Evolutionary conservation across 768 basidiomycete genomes (phyloP), one percentile per base, ranked within the genome.

Genomic region (Mrakia hoshinonis): DNA sequence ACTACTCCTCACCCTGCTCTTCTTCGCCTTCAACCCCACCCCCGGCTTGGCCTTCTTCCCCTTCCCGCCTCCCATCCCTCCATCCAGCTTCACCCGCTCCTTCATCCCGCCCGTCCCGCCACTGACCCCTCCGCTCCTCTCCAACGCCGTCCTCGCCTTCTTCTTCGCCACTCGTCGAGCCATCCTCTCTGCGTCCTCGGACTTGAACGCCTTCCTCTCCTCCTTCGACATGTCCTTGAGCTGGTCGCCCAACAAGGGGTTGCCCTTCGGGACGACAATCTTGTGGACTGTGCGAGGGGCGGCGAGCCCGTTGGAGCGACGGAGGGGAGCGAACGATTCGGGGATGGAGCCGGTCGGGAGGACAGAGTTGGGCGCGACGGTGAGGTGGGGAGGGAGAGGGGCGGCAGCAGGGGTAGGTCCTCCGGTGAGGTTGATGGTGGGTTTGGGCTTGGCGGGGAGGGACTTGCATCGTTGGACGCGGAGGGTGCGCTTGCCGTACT

Each of bases 381-480:
- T 29, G 12, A 65, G 55, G 1, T 26, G 66, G n/a, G 74, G 73
- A 26, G 77, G 74, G n/a, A 79, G 26, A 43, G 60, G 38, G 46
- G 74, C 60, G 26, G 69, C 67, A 63, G 67, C 55, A 36, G 54
- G 55, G 58, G 67, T 51, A 36, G 54, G 55, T 47, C 26, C 64
- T 18, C 61, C 54, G 22, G 68, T n/a, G 26, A 34, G n/a, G n/a
- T n/a, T 38, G 4, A 49, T n/a, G 4, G 69, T 49, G 38, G 61
- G 15, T 52, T 73, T 73, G 15, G 63, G 65, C 58, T 69, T 63
- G 82, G 24, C 85, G 81, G 29, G 86, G 64, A n/a, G 75, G 10
- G 86, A 87, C 79, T 92, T 95, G 82, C 92, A 97, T 47, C 90
- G 86, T 77, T 97, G 90, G 3, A 97, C 86, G 26, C 95, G 88